Evolutionary conservation across 768 basidiomycete species (phyloP).

Genomic region (Lactifluus piperatus): DNA sequence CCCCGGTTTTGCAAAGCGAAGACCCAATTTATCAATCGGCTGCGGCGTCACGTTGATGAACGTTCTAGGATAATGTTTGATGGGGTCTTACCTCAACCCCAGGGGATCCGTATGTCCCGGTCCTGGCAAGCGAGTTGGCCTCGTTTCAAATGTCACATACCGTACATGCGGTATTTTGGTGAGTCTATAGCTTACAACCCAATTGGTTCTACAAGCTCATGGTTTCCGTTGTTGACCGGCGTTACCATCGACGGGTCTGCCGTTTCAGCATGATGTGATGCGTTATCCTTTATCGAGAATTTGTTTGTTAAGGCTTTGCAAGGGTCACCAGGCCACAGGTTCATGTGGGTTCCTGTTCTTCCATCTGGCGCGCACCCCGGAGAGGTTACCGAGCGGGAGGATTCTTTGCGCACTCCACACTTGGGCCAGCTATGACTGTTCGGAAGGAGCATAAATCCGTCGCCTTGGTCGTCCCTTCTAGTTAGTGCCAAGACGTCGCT

Average conservation of each 20-base stretch:
- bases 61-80: neutral
- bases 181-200: neutral
- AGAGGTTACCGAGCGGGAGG: neutral
- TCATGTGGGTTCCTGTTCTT: neutral
- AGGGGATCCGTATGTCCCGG: neutral
- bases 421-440: neutral
- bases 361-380: neutral
- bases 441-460: neutral
- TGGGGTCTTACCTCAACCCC: neutral
- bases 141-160: neutral
- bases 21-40: constrained; percentile 1
- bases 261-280: neutral
- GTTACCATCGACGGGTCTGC: too few species aligned
- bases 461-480: neutral
- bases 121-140: neutral
- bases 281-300: neutral
- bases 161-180: neutral
- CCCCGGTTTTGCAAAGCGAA: neutral
- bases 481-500: neutral
- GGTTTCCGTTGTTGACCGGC: neutral
- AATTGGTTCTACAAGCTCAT: neutral
- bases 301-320: constrained; percentile 1
- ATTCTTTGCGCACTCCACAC: constrained; percentile 6
- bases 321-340: neutral
- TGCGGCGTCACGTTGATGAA: neutral